These are phyloP conservation scores for Nicotiana benthamiana DNA, from an alignment of 257 asterid species.

Conservation along the genomic window DNA sequence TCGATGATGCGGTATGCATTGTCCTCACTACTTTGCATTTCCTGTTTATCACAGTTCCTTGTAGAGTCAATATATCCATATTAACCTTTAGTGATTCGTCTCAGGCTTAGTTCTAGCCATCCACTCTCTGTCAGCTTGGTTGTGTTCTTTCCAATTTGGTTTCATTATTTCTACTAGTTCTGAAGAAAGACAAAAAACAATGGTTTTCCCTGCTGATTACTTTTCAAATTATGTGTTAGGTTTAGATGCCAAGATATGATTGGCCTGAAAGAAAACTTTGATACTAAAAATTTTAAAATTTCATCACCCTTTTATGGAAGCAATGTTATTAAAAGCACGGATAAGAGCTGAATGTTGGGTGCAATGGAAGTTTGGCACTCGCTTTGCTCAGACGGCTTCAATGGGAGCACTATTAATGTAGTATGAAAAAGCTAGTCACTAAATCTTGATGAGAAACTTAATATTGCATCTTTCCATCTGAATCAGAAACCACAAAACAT, in stretches of 20 bases:
- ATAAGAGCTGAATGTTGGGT: neutral
- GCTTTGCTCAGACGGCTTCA: neutral
- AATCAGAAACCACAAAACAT: neutral
- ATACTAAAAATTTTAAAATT: neutral
- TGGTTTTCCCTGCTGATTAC: neutral
- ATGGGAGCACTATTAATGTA: neutral
- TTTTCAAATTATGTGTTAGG: neutral
- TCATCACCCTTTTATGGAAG: neutral
- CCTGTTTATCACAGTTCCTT: neutral
- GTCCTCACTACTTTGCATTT: neutral
- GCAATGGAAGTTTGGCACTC: neutral
- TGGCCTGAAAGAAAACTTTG: neutral
- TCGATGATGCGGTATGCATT: slow-evolving; percentile 46
- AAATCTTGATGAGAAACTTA: neutral
- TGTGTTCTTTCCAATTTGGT: slow-evolving; percentile 3
- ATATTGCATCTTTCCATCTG: neutral
- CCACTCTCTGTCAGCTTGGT: neutral
- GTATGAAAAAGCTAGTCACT: neutral
- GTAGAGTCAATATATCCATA: neutral
- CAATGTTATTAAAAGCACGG: neutral
- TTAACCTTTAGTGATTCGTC: neutral
- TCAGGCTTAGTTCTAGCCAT: neutral
- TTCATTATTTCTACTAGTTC: neutral
- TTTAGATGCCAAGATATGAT: neutral
- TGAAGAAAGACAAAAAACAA: neutral